phyloP scores from a whole-genome alignment of 2,329 filamentous ascomycete genomes.

The Zasmidium cellare region DNA sequence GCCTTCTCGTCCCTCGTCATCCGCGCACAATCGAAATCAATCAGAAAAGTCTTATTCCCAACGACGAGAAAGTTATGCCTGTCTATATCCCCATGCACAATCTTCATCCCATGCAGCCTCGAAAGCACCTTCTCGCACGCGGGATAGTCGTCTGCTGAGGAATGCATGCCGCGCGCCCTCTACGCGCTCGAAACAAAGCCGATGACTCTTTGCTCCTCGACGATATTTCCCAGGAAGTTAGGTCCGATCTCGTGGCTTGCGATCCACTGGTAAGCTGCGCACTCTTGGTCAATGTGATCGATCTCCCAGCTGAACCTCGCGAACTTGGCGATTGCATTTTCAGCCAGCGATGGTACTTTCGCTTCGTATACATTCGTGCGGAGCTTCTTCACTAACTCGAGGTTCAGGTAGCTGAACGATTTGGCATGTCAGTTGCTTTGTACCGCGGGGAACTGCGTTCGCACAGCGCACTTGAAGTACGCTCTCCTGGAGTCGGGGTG shows the following conservation, averaged over 20 bases:
- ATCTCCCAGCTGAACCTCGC: conserved; percentile 43
- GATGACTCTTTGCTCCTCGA: conserved; percentile 41
- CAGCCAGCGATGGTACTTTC: conserved; percentile 2
- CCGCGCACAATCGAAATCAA: conserved; percentile 37
- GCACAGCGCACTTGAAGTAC: conserved; percentile 5
- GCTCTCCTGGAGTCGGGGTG: conserved; percentile 26
- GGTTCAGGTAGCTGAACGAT: conserved; percentile 38
- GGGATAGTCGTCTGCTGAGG: conserved; percentile 25
- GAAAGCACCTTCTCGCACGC: conserved; percentile 30
- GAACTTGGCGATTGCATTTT: conserved; percentile 38
- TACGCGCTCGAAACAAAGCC: conserved; percentile 41
- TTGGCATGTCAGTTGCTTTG: conserved; percentile 36
- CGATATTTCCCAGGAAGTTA: conserved; percentile 41
- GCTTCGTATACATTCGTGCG: conserved; percentile 22
- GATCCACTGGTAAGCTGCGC: conserved; percentile 40
- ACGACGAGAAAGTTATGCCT: conserved; percentile 40
- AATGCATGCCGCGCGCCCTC: conserved; percentile 28
- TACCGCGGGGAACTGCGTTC: not conserved
- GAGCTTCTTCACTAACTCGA: conserved; percentile 20
- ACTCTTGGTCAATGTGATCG: conserved; percentile 39
- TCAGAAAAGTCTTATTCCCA: conserved; percentile 25
- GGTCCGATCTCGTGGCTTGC: conserved; percentile 38
- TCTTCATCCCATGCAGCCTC: conserved; percentile 38
- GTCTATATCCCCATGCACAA: conserved; percentile 42
- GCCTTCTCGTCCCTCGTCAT: not conserved